phyloP scores from a whole-genome alignment of 1,284 basidiomycete species.

The Fomes fomentarius region DNA sequence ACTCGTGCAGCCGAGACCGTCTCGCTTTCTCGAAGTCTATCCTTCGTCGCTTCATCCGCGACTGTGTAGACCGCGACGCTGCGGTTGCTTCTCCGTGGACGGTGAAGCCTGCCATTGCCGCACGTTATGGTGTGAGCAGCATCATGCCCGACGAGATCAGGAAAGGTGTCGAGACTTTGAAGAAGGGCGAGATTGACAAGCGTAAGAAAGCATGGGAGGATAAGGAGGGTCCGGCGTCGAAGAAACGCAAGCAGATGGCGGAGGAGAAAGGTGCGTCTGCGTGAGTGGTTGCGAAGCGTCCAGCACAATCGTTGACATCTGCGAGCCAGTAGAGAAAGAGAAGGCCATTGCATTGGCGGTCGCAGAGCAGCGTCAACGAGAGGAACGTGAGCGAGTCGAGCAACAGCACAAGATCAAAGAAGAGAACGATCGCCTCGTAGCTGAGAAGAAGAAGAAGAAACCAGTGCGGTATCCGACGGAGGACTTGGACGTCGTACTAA shows the following conservation, averaged over 20 bases:
- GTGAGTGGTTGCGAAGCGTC: conserved; percentile 3
- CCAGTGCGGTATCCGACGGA: conserved; percentile 85
- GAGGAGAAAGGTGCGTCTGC: conserved; percentile 66
- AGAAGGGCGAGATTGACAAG: conserved; percentile 88
- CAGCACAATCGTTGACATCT: conserved; percentile 11
- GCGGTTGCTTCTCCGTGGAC: conserved; percentile 95
- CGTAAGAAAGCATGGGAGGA: conserved; percentile 88
- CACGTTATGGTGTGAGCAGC: conserved; percentile 81
- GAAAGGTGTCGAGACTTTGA: conserved; percentile 76
- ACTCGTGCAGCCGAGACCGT: conserved; percentile 80
- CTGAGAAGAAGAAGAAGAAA: conserved; percentile 87
- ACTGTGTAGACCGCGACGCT: conserved; percentile 89
- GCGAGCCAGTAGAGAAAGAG: conserved; percentile 35
- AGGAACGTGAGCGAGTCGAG: conserved; percentile 67
- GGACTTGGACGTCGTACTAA: conserved; percentile 79
- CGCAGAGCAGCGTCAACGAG: conserved; percentile 67
- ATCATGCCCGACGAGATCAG: conserved; percentile 87
- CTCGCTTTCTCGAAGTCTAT: conserved; percentile 96
- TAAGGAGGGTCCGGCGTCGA: conserved; percentile 74
- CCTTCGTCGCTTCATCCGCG: conserved; percentile 92
- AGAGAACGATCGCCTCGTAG: conserved; percentile 68
- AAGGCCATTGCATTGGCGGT: conserved; percentile 35
- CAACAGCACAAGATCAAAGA: conserved; percentile 69
- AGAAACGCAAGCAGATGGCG: conserved; percentile 81
- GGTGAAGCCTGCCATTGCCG: conserved; percentile 85